Percentiles rank a stretch among this genome's conserved stretches.
These are phyloP conservation scores for Mallotus japonicus DNA, from an alignment of 441 rosid species.

Conservation along the genomic window DNA sequence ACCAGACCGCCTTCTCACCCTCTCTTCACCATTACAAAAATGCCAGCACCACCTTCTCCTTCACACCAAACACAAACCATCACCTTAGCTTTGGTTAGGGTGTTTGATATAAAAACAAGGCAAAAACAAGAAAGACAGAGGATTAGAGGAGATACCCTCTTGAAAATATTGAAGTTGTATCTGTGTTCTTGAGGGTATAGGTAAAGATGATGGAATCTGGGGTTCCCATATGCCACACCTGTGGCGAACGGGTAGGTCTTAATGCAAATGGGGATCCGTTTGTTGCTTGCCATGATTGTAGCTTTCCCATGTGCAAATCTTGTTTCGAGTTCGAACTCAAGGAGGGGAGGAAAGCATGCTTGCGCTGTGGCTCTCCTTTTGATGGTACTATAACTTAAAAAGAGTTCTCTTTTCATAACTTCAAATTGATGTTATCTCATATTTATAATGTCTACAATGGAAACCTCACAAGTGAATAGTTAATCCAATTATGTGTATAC, in stretches of 20 bases:
- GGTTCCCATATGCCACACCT: slow-evolving; percentile 70
- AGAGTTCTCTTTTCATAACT: background rate
- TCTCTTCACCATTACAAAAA: slow-evolving; percentile 37
- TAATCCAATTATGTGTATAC: no score
- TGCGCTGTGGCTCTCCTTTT: slow-evolving; percentile 76
- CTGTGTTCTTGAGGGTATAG: background rate
- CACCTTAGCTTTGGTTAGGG: slow-evolving; percentile 23
- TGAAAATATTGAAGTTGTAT: slow-evolving; percentile 5
- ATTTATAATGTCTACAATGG: no score
- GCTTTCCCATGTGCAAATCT: slow-evolving; percentile 75
- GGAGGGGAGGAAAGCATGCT: slow-evolving; percentile 71
- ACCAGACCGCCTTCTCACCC: slow-evolving; percentile 27
- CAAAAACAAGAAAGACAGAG: slow-evolving; percentile 7
- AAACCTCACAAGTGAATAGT: no score
- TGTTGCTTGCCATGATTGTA: slow-evolving; percentile 81
- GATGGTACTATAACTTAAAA: slow-evolving; percentile 41
- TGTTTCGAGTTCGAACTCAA: slow-evolving; percentile 81
- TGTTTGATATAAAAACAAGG: slow-evolving; percentile 11
- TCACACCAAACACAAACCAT: slow-evolving; percentile 13
- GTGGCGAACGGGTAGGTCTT: slow-evolving; percentile 73
- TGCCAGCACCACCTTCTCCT: slow-evolving; percentile 29
- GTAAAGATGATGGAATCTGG: slow-evolving; percentile 76
- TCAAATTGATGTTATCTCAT: background rate
- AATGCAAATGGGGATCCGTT: slow-evolving; percentile 63
- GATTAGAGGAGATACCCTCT: background rate